Evolutionary conservation across 345 rosid genomes (phyloP).

Genomic region (Cardamine chenopodiifolia): DNA sequence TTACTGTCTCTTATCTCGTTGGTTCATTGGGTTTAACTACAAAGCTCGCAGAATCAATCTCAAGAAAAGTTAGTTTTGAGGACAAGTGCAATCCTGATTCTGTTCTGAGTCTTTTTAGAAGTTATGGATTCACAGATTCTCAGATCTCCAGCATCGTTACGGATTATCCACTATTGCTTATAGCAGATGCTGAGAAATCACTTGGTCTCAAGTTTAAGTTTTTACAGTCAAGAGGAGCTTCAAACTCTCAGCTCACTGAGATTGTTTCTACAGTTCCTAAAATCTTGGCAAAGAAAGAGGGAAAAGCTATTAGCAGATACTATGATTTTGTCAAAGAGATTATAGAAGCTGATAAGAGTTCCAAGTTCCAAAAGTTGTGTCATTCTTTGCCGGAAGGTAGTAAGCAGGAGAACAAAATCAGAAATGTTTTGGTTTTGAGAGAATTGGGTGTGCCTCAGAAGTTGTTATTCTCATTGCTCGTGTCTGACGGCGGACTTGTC

Average conservation of each 20-base stretch:
- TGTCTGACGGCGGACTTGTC: not conserved
- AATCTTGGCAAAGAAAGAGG: constrained; percentile 21
- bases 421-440: constrained; percentile 28
- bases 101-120: constrained; percentile 14
- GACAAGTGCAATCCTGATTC: not conserved
- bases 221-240: constrained; percentile 38
- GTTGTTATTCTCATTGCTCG: not conserved
- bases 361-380: not conserved
- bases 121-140: constrained; percentile 28
- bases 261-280: constrained; percentile 21
- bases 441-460: constrained; percentile 34
- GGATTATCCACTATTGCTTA: constrained; percentile 19
- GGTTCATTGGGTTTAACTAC: constrained; percentile 34
- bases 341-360: not conserved
- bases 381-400: no score
- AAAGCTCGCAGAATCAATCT: constrained; percentile 20
- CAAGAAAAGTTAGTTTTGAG: not conserved
- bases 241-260: constrained; percentile 25
- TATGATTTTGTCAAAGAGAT: constrained; percentile 30
- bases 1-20: constrained; percentile 24
- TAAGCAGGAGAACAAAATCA: not conserved
- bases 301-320: not conserved
- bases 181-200: constrained; percentile 8
- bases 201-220: constrained; percentile 40
- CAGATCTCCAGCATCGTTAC: constrained; percentile 30